Conservation (phyloP, 768 basidiomycete genomes). For the Dendrothele bispora region DNA sequence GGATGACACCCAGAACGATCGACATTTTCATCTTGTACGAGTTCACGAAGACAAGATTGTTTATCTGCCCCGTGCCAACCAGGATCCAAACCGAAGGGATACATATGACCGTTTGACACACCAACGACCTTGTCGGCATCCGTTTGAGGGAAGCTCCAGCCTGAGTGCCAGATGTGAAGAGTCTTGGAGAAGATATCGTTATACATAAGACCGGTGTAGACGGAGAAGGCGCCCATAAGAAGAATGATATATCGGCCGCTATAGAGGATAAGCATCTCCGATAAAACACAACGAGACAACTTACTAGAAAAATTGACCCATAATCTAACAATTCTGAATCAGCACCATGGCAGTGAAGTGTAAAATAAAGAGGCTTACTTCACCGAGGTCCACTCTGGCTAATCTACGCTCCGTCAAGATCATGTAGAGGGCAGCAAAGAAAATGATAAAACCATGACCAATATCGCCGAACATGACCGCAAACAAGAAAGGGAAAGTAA, state of each 20-base stretch:
- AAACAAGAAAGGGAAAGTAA: conserved; percentile 97
- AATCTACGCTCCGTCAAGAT: conserved; percentile 83
- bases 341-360: conserved; percentile 3
- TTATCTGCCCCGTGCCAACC: conserved; percentile 94
- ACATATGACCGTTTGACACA: conserved; percentile 63
- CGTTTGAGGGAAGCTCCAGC: conserved; percentile 72
- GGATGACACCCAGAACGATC: conserved; percentile 91
- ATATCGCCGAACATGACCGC: conserved; percentile 99
- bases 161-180: conserved; percentile 83
- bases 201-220: conserved; percentile 97
- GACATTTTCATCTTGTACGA: conserved; percentile 99
- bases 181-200: conserved; percentile 98
- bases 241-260: conserved; percentile 98
- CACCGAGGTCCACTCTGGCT: conserved; percentile 71
- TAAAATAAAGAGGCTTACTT: conserved; percentile 42
- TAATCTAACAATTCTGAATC: conserved; percentile 50
- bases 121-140: conserved; percentile 46
- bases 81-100: conserved; percentile 94
- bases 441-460: conserved; percentile 88
- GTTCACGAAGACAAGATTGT: conserved; percentile 90
- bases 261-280: conserved; percentile 19
- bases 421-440: conserved; percentile 77
- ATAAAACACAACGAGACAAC: conserved; percentile 30
- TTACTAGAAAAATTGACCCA: conserved; percentile 90
- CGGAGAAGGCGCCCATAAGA: conserved; percentile 95